These are phyloP conservation scores for Geotrichum phurueaensis DNA, from an alignment of 1,139 yeast genomes.

Conservation along the genomic window DNA sequence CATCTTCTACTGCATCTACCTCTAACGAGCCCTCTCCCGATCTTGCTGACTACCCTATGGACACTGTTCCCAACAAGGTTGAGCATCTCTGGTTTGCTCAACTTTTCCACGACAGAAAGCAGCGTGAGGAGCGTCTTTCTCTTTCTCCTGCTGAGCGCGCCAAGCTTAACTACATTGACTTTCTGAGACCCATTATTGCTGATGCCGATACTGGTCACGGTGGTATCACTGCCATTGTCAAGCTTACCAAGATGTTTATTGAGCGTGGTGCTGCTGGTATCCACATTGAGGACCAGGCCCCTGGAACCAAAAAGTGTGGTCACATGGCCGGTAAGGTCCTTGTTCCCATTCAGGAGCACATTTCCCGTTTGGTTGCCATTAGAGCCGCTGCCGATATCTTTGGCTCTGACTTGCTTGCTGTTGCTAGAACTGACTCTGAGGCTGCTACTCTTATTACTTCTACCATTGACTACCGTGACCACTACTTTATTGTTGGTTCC, in stretches of 20 bases:
- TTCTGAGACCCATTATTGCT: slow-evolving; percentile 89
- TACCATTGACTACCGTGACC: slow-evolving; percentile 91
- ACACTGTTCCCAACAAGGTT: slow-evolving; percentile 97
- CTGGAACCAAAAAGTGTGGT: slow-evolving; percentile 97
- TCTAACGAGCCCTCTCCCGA: slow-evolving; percentile 98
- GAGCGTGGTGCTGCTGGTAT: slow-evolving; percentile 99
- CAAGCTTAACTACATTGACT: slow-evolving; percentile 57
- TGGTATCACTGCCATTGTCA: slow-evolving; percentile 92
- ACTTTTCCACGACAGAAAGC: slow-evolving; percentile 94
- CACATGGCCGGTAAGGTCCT: slow-evolving; percentile 98
- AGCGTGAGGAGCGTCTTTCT: slow-evolving; percentile 74
- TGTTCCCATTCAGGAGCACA: slow-evolving; percentile 96
- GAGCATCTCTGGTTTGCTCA: slow-evolving; percentile 97
- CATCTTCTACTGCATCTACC: slow-evolving; percentile 94
- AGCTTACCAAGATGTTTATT: slow-evolving; percentile 90
- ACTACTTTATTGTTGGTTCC: slow-evolving; percentile 83
- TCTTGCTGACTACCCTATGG: slow-evolving; percentile 97
- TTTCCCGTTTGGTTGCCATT: slow-evolving; percentile 86
- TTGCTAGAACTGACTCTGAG: slow-evolving; percentile 96
- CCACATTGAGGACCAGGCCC: slow-evolving; percentile 97
- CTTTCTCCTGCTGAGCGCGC: slow-evolving; percentile 58
- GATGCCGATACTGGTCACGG: slow-evolving; percentile 99
- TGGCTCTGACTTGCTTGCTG: slow-evolving; percentile 77
- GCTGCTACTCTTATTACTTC: slow-evolving; percentile 94
- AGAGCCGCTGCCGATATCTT: slow-evolving; percentile 94